A percentile compares a stretch with the other conserved stretches of the same genome.
Conservation (phyloP, 2,329 filamentous ascomycete species). For the Aspergillus pseudoviridinutans region DNA sequence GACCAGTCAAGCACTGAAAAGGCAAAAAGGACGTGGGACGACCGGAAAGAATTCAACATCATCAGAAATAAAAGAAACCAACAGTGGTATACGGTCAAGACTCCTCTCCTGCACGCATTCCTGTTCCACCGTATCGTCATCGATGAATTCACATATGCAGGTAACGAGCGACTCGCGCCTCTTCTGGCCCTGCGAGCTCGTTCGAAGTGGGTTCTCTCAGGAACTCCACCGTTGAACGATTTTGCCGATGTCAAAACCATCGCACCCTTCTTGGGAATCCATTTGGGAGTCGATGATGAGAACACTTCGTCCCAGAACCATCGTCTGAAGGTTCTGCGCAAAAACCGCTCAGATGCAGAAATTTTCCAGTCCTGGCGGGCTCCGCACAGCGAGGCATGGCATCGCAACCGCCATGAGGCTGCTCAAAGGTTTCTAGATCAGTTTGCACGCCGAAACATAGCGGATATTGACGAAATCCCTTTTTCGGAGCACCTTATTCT, state of each 20-base stretch:
- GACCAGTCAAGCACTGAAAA: conserved; percentile 5
- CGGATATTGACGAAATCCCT: conserved; percentile 44
- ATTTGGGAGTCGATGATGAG: conserved; percentile 53
- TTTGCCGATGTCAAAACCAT: conserved; percentile 59
- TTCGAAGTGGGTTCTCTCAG: conserved; percentile 61
- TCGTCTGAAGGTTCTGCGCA: conserved; percentile 36
- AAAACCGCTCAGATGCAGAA: conserved; percentile 44
- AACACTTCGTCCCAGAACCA: conserved; percentile 42
- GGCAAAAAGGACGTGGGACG: conserved; percentile 11
- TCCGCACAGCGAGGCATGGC: conserved; percentile 49
- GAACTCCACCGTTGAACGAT: conserved; percentile 56
- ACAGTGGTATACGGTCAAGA: conserved; percentile 23
- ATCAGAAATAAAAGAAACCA: conserved; percentile 2
- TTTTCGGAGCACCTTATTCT: conserved; percentile 43
- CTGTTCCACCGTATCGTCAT: conserved; percentile 58
- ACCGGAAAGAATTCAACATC: conserved; percentile 23
- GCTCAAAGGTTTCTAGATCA: conserved; percentile 54
- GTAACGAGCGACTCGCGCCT: conserved; percentile 38
- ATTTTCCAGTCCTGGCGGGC: conserved; percentile 52
- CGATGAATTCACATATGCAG: conserved; percentile 62
- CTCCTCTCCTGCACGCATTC: conserved; percentile 56
- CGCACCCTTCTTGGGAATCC: conserved; percentile 52
- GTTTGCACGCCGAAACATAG: conserved; percentile 49
- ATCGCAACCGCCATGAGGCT: conserved; percentile 47
- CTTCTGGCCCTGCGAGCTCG: conserved; percentile 47